Conservation (phyloP, 2,329 filamentous ascomycete genomes). For the Sporothrix phasma region DNA sequence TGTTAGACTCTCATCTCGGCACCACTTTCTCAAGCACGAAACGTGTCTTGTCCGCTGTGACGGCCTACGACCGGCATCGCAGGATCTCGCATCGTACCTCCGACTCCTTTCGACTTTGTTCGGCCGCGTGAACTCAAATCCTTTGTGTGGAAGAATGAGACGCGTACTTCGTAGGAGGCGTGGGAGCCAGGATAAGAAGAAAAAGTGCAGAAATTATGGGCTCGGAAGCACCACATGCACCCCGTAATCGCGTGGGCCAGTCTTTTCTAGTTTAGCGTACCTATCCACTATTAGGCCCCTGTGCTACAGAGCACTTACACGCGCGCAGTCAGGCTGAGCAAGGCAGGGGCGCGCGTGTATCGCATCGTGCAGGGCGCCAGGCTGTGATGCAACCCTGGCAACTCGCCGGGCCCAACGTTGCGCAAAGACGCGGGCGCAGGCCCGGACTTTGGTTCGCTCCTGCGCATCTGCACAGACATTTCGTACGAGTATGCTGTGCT, state of each 20-base stretch:
- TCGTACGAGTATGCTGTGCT: constrained; percentile 1
- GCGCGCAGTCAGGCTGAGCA: background rate
- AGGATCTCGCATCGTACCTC: constrained; percentile 2
- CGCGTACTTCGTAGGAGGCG: background rate
- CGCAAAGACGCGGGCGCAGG: background rate
- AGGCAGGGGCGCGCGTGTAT: background rate
- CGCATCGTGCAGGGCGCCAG: background rate
- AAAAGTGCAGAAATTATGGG: background rate
- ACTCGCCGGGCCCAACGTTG: background rate
- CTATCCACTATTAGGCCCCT: background rate
- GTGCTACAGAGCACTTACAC: background rate
- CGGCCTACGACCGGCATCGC: constrained; percentile 8
- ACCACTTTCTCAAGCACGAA: background rate
- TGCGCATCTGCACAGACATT: background rate
- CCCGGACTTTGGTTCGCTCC: background rate
- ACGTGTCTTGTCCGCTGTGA: too few species aligned
- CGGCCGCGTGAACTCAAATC: background rate
- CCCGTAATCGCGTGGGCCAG: background rate
- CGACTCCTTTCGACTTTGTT: background rate
- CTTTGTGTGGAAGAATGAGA: background rate
- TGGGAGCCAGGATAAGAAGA: background rate
- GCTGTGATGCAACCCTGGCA: constrained; percentile 6
- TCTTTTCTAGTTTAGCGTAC: background rate
- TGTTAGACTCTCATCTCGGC: too few species aligned
- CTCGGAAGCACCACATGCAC: background rate